Evolutionary conservation across 345 rosid genomes (phyloP).

Genomic region (Geranium brycei): DNA sequence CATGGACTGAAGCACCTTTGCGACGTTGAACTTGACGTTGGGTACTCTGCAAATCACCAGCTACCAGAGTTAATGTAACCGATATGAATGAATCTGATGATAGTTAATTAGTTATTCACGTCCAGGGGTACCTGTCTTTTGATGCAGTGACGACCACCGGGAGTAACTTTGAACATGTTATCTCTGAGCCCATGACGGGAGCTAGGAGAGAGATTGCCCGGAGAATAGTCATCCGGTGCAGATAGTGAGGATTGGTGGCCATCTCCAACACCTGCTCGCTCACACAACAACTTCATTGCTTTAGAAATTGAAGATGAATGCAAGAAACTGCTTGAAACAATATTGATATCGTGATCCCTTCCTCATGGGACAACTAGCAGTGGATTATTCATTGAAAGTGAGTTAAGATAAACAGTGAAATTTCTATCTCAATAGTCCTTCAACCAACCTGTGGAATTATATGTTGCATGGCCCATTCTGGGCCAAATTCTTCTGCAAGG

Average conservation of each 20-base stretch:
- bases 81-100: too few species aligned
- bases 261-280: constrained; percentile 59
- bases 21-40: constrained; percentile 90
- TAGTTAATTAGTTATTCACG: too few species aligned
- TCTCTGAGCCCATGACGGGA: constrained; percentile 81
- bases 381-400: too few species aligned
- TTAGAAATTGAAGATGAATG: background rate
- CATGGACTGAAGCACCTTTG: constrained; percentile 84
- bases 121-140: constrained; percentile 54
- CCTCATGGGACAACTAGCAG: too few species aligned
- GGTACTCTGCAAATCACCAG: constrained; percentile 46
- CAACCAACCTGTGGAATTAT: constrained; percentile 75
- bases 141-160: constrained; percentile 68
- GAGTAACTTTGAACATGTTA: constrained; percentile 71
- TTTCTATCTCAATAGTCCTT: background rate
- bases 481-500: constrained; percentile 95
- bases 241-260: constrained; percentile 77
- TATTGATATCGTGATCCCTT: too few species aligned
- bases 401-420: too few species aligned
- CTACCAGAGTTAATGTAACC: too few species aligned
- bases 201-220: constrained; percentile 75
- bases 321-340: background rate
- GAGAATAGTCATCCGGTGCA: constrained; percentile 81
- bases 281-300: background rate
- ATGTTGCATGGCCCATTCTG: constrained; percentile 98